Conservation (phyloP, 495 filamentous ascomycete genomes). For the Stereocaulon alpinum region DNA sequence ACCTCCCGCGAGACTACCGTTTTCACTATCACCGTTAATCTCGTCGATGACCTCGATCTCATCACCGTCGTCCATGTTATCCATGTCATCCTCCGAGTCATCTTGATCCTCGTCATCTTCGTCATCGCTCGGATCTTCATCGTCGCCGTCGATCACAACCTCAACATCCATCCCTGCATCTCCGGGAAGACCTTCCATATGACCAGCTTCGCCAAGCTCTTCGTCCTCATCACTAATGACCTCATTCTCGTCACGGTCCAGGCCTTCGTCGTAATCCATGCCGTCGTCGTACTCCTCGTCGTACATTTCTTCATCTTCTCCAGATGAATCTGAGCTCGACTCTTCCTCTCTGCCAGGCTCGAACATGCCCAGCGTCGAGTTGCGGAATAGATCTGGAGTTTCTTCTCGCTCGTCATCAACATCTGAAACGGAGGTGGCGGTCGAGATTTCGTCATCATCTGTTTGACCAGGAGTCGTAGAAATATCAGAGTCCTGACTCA, state of each 20-base stretch:
- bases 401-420: slow-evolving; percentile 84
- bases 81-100: slow-evolving; percentile 39
- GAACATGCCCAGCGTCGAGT: slow-evolving; percentile 90
- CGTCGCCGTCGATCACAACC: slow-evolving; percentile 69
- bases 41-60: slow-evolving; percentile 51
- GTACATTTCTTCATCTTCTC: slow-evolving; percentile 74
- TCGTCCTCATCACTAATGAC: slow-evolving; percentile 85
- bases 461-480: slow-evolving; percentile 49
- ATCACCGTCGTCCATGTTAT: slow-evolving; percentile 46
- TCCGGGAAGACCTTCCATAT: slow-evolving; percentile 74
- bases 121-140: slow-evolving; percentile 51
- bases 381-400: slow-evolving; percentile 92
- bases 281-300: slow-evolving; percentile 57
- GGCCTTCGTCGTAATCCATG: slow-evolving; percentile 81
- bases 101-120: slow-evolving; percentile 53
- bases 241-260: slow-evolving; percentile 70
- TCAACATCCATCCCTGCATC: slow-evolving; percentile 70
- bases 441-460: slow-evolving; percentile 81
- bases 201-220: slow-evolving; percentile 65
- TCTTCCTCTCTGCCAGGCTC: slow-evolving; percentile 74
- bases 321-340: slow-evolving; percentile 52
- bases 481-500: slow-evolving; percentile 71
- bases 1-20: slow-evolving; percentile 48
- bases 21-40: slow-evolving; percentile 52
- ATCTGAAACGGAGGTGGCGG: slow-evolving; percentile 81